Evolutionary conservation across 2,329 filamentous ascomycete species (phyloP), one percentile per base, ranked within the genome.

Genomic region (Aureobasidium sp.): DNA sequence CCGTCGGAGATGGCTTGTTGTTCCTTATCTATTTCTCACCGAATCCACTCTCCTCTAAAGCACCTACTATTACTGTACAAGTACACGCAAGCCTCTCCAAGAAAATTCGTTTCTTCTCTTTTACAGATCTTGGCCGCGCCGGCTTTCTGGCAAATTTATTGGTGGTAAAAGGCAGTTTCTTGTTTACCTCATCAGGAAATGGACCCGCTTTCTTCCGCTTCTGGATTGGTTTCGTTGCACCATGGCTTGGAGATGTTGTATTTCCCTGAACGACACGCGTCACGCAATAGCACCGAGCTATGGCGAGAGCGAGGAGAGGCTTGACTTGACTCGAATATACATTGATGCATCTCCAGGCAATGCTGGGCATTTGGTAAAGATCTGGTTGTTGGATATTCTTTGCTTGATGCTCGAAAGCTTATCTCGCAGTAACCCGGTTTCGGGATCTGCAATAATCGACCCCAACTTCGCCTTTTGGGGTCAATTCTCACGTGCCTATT

Each of bases 141-240:
- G 31, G 58, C 29, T 33, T 38, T 23, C 25, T 40, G 43, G 27
- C 20, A 50, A 50, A 48, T 60, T 48, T 50, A 31, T 27, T 61
- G 31, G 58, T 50, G 58, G 33, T 45, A 50, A 45, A 18, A 13
- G 40, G 11, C 18, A 18, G 23, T 61, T 61, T 61, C 58, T 48
- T 48, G 33, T 27, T 38, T 38, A 29, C n/a, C 29, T 48, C 45
- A 61, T 61, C 58, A 50, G 50, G 45, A 45, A 47, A 13, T 2
- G 29, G 56, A 50, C 58, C 58, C 58, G 43, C 58, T 61, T 60
- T 61, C 31, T 50, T 15, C 58, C 58, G 58, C 10, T 48, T 61
- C 23, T 16, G 58, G 58, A 40, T 15, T 61, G 58, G 56, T 15
- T 48, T 40, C 23, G 16, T 33, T 40, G 9, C 43, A 61, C 58